Evolutionary conservation across 176 grass and related monocot genomes (phyloP).

Genomic region (Guadua angustifolia): DNA sequence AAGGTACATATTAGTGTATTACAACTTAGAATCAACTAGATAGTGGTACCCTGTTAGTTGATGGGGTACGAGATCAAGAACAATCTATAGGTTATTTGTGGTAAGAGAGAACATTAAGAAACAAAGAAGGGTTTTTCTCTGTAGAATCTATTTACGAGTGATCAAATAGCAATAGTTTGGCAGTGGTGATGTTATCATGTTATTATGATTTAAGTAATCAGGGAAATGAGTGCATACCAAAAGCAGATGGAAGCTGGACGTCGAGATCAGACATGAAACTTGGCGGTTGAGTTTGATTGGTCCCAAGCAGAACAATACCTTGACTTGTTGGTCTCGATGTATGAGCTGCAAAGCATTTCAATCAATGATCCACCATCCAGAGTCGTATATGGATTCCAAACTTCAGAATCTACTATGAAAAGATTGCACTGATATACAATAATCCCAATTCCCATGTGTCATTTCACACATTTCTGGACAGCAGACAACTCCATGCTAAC

Average conservation of each 20-base stretch:
- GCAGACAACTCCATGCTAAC: not conserved
- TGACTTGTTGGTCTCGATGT: constrained; percentile 28
- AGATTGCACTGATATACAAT: not conserved
- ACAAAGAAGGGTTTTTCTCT: not conserved
- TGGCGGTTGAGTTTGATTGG: constrained; percentile 40
- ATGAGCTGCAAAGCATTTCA: constrained; percentile 47
- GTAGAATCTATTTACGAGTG: not conserved
- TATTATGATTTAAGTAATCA: not conserved
- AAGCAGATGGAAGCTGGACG: constrained; percentile 56
- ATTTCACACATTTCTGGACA: not conserved
- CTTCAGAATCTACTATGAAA: not conserved
- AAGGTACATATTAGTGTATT: not conserved
- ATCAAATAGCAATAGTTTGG: not conserved
- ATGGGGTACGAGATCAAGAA: not conserved
- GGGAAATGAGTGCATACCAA: constrained; percentile 49
- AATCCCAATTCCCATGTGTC: not conserved
- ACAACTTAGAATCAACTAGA: not conserved
- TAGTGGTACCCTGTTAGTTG: not conserved
- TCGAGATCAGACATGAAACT: constrained; percentile 74
- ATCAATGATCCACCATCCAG: constrained; percentile 3
- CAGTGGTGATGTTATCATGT: not conserved
- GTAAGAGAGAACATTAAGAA: not conserved
- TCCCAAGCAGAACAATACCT: constrained; percentile 22
- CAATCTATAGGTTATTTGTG: not conserved
- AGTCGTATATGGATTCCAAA: not conserved